These are phyloP conservation scores for Lasiosphaeriaceae sp. DNA, from an alignment of 495 filamentous ascomycete genomes.

Conservation along the genomic window DNA sequence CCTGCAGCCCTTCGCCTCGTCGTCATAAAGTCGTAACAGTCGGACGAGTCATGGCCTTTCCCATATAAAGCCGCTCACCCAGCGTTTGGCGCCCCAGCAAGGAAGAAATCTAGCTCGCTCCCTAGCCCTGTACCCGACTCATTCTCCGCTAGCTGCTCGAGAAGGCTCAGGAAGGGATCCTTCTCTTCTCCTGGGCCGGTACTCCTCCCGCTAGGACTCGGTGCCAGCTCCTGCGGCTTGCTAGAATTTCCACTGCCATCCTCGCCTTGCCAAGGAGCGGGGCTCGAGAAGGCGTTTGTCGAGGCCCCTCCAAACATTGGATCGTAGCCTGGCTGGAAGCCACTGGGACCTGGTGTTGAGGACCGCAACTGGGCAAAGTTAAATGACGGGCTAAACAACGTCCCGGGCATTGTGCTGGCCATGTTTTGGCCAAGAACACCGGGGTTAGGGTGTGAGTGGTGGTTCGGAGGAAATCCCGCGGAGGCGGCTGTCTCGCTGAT, in stretches of 20 bases:
- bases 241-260: constrained; percentile 20
- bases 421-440: constrained; percentile 6
- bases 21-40: no score
- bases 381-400: constrained; percentile 24
- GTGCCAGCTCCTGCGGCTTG: constrained; percentile 14
- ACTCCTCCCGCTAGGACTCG: constrained; percentile 38
- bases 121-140: constrained; percentile 53
- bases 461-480: constrained; percentile 11
- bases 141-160: constrained; percentile 79
- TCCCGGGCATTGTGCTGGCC: constrained; percentile 1
- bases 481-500: constrained; percentile 15
- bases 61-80: neutral
- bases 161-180: constrained; percentile 72
- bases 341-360: constrained; percentile 17
- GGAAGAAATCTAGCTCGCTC: constrained; percentile 62
- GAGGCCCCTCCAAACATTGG: constrained; percentile 53
- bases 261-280: constrained; percentile 40
- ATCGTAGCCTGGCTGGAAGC: constrained; percentile 38
- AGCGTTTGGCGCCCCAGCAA: constrained; percentile 24
- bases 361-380: constrained; percentile 18
- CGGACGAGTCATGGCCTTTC: no score
- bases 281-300: constrained; percentile 43
- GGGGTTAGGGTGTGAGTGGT: constrained; percentile 6
- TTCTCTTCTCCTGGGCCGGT: constrained; percentile 51
- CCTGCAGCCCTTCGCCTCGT: no score